Percentiles rank a stretch among this genome's conserved stretches.
Conservation (phyloP, 2,329 filamentous ascomycete genomes). For the Stenocarpella maydis region DNA sequence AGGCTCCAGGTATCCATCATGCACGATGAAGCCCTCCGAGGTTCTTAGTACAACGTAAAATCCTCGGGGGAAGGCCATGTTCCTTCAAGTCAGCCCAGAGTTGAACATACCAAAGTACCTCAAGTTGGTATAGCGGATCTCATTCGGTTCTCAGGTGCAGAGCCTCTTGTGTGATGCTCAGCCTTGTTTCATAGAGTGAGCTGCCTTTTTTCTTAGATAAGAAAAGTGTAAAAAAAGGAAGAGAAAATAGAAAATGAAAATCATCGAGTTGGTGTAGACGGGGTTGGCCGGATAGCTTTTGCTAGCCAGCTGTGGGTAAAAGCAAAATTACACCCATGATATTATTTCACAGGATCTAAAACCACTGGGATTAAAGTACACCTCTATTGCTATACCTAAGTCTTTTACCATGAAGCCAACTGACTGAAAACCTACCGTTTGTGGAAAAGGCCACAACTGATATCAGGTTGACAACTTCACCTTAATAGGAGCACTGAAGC, state of each 20-base stretch:
- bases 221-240: no score
- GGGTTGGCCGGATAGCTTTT: no score
- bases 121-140: background rate
- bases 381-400: no score
- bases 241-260: no score
- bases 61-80: background rate
- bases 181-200: background rate
- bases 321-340: background rate
- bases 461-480: no score
- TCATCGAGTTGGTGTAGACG: background rate
- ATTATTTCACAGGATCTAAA: no score
- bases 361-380: no score
- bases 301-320: background rate
- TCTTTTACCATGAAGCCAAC: no score
- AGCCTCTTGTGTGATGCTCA: background rate
- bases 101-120: background rate
- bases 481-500: background rate
- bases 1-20: background rate
- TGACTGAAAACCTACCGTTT: background rate
- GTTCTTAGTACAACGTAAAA: background rate
- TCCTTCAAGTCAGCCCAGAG: background rate
- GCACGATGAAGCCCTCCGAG: no score
- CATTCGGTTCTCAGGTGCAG: no score
- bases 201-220: no score
- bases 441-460: no score